Evolutionary conservation across 495 filamentous ascomycete species (phyloP), one percentile per base, ranked within the genome.

Genomic region (Bathelium albidoporum): DNA sequence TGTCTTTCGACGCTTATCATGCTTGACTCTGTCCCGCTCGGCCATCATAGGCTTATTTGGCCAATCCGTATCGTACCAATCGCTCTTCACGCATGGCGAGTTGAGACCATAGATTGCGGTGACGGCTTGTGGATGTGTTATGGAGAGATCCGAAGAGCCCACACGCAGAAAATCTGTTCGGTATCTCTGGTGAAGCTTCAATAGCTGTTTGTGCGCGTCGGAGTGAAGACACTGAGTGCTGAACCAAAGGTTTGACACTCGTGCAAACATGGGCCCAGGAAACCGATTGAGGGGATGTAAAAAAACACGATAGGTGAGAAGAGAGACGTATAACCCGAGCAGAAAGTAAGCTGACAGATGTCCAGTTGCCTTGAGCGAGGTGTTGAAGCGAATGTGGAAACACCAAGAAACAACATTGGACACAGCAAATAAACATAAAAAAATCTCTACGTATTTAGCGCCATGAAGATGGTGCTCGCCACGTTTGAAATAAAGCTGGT

Each of bases 271-370:
- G 1, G 80, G 78, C 0, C 81, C 81, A 1, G 77, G 77, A 62
- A 81, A 82, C 10, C 63, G 61, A 16, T 75, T 67, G 2, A 82
- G 67, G 1, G 71, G 74, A 68, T 82, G 78, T 60, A 81, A 77
- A 64, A 73, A 78, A 10, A 66, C 29, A 10, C 80, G 75, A 60
- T 82, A 82, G 29, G 76, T 43, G 24, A 72, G 41, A n/a, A 83
- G 78, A 67, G 79, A 83, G 14, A 65, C 60, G 32, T 77, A 71
- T 0, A 83, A 65, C 5, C 63, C 72, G 1, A 55, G 1, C 22
- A 69, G 49, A 55, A 59, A 69, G 26, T 10, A n/a, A 12, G 24
- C 24, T 1, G 62, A 55, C 16, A 55, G 49, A 3, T 28, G 24
- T 29, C 49, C 49, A 20, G 20, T 24, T 9, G 29, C 16, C 11